A percentile compares a stretch with the other conserved stretches of the same genome.
phyloP scores from a whole-genome alignment of 371 early-diverging fungal genomes.

The Syncephalastrum monosporum region DNA sequence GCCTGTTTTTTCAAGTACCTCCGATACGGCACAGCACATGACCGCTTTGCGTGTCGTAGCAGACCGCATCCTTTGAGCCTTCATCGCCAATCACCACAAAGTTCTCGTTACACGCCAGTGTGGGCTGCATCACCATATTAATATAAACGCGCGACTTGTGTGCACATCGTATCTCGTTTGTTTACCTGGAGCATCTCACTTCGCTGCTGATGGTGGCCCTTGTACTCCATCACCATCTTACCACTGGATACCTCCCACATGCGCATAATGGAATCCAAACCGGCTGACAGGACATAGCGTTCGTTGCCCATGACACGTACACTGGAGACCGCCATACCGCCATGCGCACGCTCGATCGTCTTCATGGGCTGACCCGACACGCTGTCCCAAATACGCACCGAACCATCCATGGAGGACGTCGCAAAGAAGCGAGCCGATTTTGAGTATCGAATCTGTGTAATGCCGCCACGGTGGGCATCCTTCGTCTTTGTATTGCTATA shows the following conservation, averaged over 20 bases:
- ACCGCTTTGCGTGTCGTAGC: constrained; percentile 70
- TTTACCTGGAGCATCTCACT: constrained; percentile 43
- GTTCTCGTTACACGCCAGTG: constrained; percentile 77
- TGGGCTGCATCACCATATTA: constrained; percentile 30
- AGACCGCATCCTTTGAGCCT: constrained; percentile 54
- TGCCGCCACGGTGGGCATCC: constrained; percentile 64
- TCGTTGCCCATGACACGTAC: constrained; percentile 74
- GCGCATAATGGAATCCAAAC: constrained; percentile 71
- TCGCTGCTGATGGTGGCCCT: constrained; percentile 62
- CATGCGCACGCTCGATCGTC: constrained; percentile 73
- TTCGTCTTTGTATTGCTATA: constrained; percentile 56
- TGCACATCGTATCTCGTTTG: neutral
- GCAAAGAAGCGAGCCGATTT: constrained; percentile 72
- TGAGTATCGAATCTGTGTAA: constrained; percentile 77
- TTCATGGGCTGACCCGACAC: constrained; percentile 71
- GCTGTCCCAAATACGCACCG: constrained; percentile 87
- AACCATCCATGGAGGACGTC: constrained; percentile 79
- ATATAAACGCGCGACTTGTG: neutral
- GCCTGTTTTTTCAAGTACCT: constrained; percentile 12
- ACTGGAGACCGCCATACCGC: constrained; percentile 72
- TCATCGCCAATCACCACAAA: constrained; percentile 80
- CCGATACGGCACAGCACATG: constrained; percentile 44
- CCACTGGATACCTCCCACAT: constrained; percentile 87
- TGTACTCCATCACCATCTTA: constrained; percentile 60
- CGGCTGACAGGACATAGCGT: constrained; percentile 75